phyloP scores from a whole-genome alignment of 257 asterid species.

The Voacanga thouarsii region DNA sequence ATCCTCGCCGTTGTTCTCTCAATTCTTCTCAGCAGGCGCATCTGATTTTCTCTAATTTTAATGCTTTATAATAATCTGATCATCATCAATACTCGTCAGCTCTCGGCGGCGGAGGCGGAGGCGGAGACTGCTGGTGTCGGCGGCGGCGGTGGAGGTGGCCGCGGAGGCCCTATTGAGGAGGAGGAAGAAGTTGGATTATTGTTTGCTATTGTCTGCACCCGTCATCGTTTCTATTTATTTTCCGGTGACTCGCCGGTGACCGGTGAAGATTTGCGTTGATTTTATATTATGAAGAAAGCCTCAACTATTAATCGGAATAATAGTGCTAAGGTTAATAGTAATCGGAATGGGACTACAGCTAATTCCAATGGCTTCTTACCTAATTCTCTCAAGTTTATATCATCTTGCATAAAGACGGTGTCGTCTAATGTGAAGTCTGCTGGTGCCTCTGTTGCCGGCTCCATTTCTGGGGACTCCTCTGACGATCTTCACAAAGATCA shows the following conservation, averaged over 20 bases:
- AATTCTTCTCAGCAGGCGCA: background rate
- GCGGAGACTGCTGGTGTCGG: constrained; percentile 15
- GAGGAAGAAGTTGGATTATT: constrained; percentile 4
- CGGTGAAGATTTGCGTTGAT: constrained; percentile 11
- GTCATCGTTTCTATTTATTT: constrained; percentile 5
- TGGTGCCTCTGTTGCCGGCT: constrained; percentile 44
- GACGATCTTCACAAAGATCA: constrained; percentile 47
- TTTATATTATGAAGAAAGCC: constrained; percentile 45
- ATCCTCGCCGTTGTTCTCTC: constrained; percentile 22
- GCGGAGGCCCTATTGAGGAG: background rate
- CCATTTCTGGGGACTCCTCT: constrained; percentile 33
- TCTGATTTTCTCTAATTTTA: constrained; percentile 8
- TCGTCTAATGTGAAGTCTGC: constrained; percentile 47
- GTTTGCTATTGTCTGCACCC: background rate
- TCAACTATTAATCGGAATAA: constrained; percentile 19
- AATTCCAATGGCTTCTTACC: constrained; percentile 38
- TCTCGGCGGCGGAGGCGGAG: constrained; percentile 26
- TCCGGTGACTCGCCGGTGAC: constrained; percentile 20
- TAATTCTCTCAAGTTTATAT: constrained; percentile 43
- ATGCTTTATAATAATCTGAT: constrained; percentile 28
- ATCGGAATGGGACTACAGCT: constrained; percentile 27
- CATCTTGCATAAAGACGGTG: constrained; percentile 51
- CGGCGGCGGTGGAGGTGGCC: constrained; percentile 20
- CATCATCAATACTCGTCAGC: constrained; percentile 28
- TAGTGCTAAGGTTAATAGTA: constrained; percentile 18